Conservation (phyloP, 2,329 filamentous ascomycete genomes). For the Fusarium guadeloupense region DNA sequence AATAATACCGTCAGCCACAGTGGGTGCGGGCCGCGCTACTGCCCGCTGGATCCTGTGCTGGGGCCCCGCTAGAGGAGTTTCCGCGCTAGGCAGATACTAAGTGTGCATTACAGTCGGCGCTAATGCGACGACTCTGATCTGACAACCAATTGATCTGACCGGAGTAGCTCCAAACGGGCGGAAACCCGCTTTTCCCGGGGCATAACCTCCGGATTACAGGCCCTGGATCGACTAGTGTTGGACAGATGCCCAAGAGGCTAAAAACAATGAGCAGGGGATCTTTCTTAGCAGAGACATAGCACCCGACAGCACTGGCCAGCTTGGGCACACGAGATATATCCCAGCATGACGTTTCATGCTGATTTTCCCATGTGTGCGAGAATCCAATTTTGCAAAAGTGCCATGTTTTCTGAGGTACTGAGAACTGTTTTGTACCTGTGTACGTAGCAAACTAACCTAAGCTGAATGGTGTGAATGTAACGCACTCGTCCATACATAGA, state of each 20-base stretch:
- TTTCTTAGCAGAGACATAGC: constrained; percentile 1
- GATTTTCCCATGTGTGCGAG: constrained; percentile 31
- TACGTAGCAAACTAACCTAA: neutral
- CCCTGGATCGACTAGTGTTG: neutral
- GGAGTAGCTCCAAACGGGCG: constrained; percentile 3
- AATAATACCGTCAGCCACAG: constrained; percentile 21
- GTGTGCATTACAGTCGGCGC: too few species aligned
- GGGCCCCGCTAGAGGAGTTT: constrained; percentile 11
- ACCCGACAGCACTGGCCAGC: constrained; percentile 5
- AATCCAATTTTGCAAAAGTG: constrained; percentile 35
- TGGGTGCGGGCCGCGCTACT: constrained; percentile 23
- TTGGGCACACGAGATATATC: constrained; percentile 9
- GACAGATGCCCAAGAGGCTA: constrained; percentile 1
- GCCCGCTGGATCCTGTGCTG: constrained; percentile 28
- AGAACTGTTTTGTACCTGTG: too few species aligned
- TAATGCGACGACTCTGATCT: neutral
- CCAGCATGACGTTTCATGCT: constrained; percentile 18
- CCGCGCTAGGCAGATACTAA: neutral
- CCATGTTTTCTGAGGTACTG: constrained; percentile 34
- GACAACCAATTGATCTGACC: neutral
- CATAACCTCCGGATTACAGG: constrained; percentile 19
- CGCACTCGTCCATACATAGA: neutral
- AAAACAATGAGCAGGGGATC: constrained; percentile 11
- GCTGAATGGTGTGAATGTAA: neutral
- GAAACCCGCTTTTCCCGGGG: constrained; percentile 12